phyloP scores from a whole-genome alignment of 805 yeast species.

The Ogataea glucozyma region DNA sequence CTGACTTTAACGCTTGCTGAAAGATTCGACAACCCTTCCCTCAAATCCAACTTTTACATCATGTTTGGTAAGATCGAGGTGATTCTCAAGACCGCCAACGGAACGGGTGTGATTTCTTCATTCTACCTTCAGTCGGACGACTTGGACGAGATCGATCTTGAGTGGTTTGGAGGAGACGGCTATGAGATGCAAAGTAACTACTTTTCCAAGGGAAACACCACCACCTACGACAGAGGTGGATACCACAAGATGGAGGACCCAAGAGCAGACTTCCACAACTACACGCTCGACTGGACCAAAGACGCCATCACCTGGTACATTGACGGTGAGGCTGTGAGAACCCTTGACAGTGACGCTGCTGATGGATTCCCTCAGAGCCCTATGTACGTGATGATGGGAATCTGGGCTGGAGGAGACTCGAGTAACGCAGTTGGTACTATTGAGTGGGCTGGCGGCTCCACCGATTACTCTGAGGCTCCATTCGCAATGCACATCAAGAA shows the following conservation, averaged over 20 bases:
- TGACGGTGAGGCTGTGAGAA: slow-evolving; percentile 70
- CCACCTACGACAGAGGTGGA: slow-evolving; percentile 78
- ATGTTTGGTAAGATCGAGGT: slow-evolving; percentile 89
- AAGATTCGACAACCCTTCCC: slow-evolving; percentile 74
- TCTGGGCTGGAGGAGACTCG: slow-evolving; percentile 85
- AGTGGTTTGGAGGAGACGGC: slow-evolving; percentile 81
- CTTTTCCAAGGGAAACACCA: slow-evolving; percentile 77
- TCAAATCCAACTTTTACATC: slow-evolving; percentile 75
- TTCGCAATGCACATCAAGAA: slow-evolving; percentile 64
- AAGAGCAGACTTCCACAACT: slow-evolving; percentile 63
- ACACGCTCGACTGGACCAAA: slow-evolving; percentile 82
- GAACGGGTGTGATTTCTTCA: slow-evolving; percentile 78
- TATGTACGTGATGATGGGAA: slow-evolving; percentile 66
- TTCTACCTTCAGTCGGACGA: slow-evolving; percentile 82
- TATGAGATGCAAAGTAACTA: slow-evolving; percentile 75
- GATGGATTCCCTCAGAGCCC: slow-evolving; percentile 93
- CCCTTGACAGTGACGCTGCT: slow-evolving; percentile 50
- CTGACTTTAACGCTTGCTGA: slow-evolving; percentile 56
- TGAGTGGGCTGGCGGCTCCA: slow-evolving; percentile 79
- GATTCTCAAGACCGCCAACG: slow-evolving; percentile 68
- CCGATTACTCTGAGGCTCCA: slow-evolving; percentile 67
- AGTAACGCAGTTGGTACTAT: slow-evolving; percentile 65
- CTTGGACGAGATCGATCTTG: slow-evolving; percentile 85
- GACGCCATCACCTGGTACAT: slow-evolving; percentile 66
- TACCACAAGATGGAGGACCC: slow-evolving; percentile 64